phyloP scores from a whole-genome alignment of 2,329 filamentous ascomycete species.

The Penicillium sp. region DNA sequence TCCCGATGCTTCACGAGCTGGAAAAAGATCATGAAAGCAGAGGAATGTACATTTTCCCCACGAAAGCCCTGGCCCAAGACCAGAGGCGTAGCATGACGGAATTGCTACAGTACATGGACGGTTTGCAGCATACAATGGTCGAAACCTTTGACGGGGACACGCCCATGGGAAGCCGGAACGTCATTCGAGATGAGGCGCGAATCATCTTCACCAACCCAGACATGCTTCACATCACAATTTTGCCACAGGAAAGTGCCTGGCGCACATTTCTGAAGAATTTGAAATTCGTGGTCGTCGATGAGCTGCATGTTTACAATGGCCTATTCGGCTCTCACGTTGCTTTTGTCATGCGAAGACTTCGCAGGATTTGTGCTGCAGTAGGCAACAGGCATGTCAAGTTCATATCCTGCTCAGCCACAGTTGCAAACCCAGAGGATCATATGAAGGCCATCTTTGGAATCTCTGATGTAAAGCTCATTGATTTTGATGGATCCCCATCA shows the following conservation, averaged over 20 bases:
- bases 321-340: conserved; percentile 91
- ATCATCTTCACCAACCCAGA: conserved; percentile 98
- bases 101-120: conserved; percentile 75
- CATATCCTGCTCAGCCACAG: conserved; percentile 93
- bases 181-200: conserved; percentile 80
- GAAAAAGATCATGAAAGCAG: conserved; percentile 73
- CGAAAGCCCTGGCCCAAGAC: conserved; percentile 93
- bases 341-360: conserved; percentile 85
- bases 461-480: conserved; percentile 73
- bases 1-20: conserved; percentile 83
- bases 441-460: conserved; percentile 94
- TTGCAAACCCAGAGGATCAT: conserved; percentile 86
- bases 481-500: conserved; percentile 89
- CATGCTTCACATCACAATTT: conserved; percentile 91
- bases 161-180: conserved; percentile 71
- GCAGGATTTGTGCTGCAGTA: conserved; percentile 83
- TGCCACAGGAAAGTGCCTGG: conserved; percentile 91
- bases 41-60: conserved; percentile 98
- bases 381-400: conserved; percentile 85
- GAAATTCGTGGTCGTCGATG: conserved; percentile 85
- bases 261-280: conserved; percentile 83
- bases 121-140: conserved; percentile 71
- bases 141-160: conserved; percentile 98
- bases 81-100: conserved; percentile 86
- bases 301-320: conserved; percentile 95